Base-by-base conservation (phyloP, 2,329 filamentous ascomycete genomes). In the Sclerotinia sclerotiorum region DNA sequence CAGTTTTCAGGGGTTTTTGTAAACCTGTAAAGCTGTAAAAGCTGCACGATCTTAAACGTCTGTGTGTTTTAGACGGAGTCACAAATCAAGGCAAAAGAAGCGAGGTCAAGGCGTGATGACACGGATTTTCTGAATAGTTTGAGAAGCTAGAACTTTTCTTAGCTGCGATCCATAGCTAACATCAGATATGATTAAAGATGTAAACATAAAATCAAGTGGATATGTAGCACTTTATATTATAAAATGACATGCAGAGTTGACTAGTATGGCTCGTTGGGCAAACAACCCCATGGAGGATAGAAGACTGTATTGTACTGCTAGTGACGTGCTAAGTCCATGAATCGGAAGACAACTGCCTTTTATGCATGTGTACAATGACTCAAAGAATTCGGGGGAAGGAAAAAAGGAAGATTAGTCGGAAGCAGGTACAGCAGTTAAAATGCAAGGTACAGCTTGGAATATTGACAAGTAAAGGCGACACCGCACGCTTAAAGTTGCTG, bases 41-140 rank as follows among this genome's bases (percentile, higher is more conserved):
- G n/a, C 60, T 62, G 32, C 29, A 51, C 15, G 29, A 63, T 39
- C 60, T 51, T 63, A 27, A 51, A 39, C n/a, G 58, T 49, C 44
- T 62, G 44, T 49, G 29, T 62, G 44, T 49, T 35, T 39, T 35
- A 17, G 10, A 21, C n/a, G 24, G 24, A 27, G 56, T 29, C 35
- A 21, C 56, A 21, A 21, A 58, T 58, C 39, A 46, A 58, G 39
- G 56, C 39, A 35, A 24, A 58, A 21, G 39, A 58, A 19, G 39
- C 35, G 56, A 58, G 44, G 21, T 49, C 44, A 49, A n/a, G 32
- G 57, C 13, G 27, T 61, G 44, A 61, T 61, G 7, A 44, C 46
- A 51, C n/a, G 13, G 58, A 15, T 39, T 62, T 51, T 10, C 32
- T 32, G 39, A 17, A 7, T 35, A 51, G 21, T 62, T 51, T 62